Evolutionary conservation across 2,329 filamentous ascomycete genomes (phyloP), one percentile per base, ranked within the genome.

Genomic region (Penicillium sp.): DNA sequence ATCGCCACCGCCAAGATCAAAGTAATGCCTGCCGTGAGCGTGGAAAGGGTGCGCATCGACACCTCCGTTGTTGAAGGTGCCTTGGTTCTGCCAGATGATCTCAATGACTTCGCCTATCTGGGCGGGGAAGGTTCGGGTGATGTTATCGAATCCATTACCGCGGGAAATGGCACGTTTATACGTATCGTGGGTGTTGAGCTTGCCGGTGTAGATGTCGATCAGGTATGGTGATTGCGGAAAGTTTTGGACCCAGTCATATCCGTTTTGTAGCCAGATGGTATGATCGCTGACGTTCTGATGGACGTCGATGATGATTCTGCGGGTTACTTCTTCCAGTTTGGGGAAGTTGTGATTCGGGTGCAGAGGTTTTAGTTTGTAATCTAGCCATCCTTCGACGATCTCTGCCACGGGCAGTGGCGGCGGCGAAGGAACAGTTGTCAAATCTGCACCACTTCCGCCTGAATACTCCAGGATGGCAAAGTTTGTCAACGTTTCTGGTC

Each of bases 221-320:
- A 83, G 71, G 65, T 82, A 77, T 0, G 79, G 79, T 8, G 70
- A 67, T 9, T 64, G 42, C 2, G 68, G 65, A 37, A 67, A 62
- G 7, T 42, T 55, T 19, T 81, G 76, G 7, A 74, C 73, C 79
- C 79, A 83, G n/a, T 75, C 63, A 13, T 78, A 64, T 19, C 76
- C 72, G 55, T 79, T 79, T 45, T 78, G 69, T 0, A 61, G 54
- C 67, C 66, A 70, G 34, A 67, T 52, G 26, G 55, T 58, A 29
- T 64, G 55, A 23, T 55, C 60, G 28, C 60, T 63, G 49, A 65
- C 61, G 61, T 62, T 66, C 36, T 68, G 62, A 23, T 64, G 46
- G 18, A 77, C 68, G 8, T 79, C 77, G 40, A 83, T 76, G 34
- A 76, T 73, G 6, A 84, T 66, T 0, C 76, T 77, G 16, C 81